These are phyloP conservation scores for Escovopsis sp. DNA, from an alignment of 2,329 filamentous ascomycete genomes.

Conservation along the genomic window DNA sequence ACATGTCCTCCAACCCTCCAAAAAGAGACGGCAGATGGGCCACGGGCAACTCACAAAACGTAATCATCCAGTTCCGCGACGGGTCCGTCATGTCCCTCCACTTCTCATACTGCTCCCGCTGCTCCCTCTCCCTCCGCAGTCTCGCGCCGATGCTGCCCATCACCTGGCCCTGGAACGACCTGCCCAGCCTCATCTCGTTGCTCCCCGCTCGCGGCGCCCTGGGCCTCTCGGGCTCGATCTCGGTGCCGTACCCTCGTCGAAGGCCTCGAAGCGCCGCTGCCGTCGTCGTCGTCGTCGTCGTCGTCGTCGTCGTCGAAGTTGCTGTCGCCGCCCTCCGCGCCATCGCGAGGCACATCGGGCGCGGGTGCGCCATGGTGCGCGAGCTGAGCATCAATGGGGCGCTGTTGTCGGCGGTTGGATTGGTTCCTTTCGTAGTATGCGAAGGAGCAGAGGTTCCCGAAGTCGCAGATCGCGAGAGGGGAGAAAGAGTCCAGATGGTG, in stretches of 20 bases:
- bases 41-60: conserved; percentile 40
- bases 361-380: conserved; percentile 18
- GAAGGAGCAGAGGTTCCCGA: too few species aligned
- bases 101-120: conserved; percentile 34
- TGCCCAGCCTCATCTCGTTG: conserved; percentile 24
- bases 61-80: conserved; percentile 34
- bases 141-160: conserved; percentile 43
- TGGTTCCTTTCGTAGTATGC: too few species aligned
- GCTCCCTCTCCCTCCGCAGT: conserved; percentile 37
- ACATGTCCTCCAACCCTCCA: too few species aligned
- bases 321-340: conserved; percentile 17
- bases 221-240: conserved; percentile 21
- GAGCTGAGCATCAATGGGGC: conserved; percentile 3
- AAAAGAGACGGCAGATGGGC: too few species aligned
- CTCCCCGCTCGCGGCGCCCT: conserved; percentile 15
- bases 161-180: conserved; percentile 43
- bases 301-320: conserved; percentile 10
- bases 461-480: too few species aligned
- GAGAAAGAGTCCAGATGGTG: too few species aligned
- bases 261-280: too few species aligned
- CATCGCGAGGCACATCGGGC: conserved; percentile 5
- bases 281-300: too few species aligned
- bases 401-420: too few species aligned
- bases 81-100: conserved; percentile 26
- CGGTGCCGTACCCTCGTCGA: conserved; percentile 21